phyloP scores from a whole-genome alignment of 208 protist genomes.

The Leishmania major region DNA sequence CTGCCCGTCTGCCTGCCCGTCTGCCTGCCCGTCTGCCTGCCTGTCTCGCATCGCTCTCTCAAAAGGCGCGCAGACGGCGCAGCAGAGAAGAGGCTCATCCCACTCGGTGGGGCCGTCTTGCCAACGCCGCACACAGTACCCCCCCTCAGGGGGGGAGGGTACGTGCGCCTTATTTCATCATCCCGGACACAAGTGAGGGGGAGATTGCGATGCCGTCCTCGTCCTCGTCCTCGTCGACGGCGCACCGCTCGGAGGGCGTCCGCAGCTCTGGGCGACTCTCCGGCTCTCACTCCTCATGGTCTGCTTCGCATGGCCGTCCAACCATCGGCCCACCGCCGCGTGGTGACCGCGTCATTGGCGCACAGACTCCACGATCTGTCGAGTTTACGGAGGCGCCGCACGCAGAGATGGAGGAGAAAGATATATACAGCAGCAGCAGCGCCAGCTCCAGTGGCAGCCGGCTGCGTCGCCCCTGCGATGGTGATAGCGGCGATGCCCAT shows the following conservation, averaged over 20 bases:
- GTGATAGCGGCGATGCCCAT: not conserved
- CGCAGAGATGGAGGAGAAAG: constrained; percentile 7
- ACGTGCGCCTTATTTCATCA: not conserved
- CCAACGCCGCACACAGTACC: not conserved
- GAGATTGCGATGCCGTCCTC: not conserved
- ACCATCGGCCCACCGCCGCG: not conserved
- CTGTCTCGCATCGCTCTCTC: not conserved
- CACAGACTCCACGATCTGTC: constrained; percentile 6
- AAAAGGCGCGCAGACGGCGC: not conserved
- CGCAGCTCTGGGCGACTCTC: constrained; percentile 9
- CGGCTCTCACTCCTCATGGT: constrained; percentile 2
- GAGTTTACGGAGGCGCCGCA: constrained; percentile 24
- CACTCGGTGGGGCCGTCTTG: not conserved
- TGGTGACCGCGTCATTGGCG: not conserved
- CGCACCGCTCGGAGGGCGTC: constrained; percentile 14
- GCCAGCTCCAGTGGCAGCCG: not conserved
- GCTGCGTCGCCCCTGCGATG: not conserved
- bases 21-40: not conserved
- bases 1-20: not conserved
- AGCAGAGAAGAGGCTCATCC: not conserved
- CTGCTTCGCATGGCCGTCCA: not conserved
- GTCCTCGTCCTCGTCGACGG: not conserved
- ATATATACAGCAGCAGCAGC: not conserved
- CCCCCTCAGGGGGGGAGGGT: not conserved
- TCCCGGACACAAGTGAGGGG: not conserved